phyloP scores from a whole-genome alignment of 1,284 basidiomycete species.

The Heterobasidion irregulare region DNA sequence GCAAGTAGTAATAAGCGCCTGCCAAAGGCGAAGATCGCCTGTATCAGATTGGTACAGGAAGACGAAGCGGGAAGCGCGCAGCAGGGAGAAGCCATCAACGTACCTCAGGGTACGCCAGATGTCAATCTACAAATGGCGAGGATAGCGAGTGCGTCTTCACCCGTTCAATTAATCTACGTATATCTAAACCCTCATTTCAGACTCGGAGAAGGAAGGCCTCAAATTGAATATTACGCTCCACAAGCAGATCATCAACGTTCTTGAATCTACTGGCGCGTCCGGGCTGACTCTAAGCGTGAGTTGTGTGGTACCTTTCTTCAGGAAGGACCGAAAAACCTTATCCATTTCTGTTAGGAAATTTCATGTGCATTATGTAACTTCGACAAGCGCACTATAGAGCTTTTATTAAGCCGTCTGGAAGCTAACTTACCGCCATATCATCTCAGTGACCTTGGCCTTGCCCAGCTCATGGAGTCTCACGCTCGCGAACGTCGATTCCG shows the following conservation, averaged over 20 bases:
- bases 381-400: conserved; percentile 71
- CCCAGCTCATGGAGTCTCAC: conserved; percentile 62
- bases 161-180: not conserved
- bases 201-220: conserved; percentile 22
- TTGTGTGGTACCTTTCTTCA: too few species aligned
- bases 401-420: conserved; percentile 62
- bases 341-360: conserved; percentile 44
- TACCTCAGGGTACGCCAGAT: not conserved
- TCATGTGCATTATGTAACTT: conserved; percentile 56
- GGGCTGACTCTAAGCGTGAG: conserved; percentile 68
- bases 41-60: conserved; percentile 46
- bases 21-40: conserved; percentile 41
- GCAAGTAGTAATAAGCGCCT: conserved; percentile 40
- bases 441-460: conserved; percentile 59
- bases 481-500: conserved; percentile 76
- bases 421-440: conserved; percentile 56
- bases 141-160: not conserved
- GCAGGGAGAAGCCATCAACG: conserved; percentile 18
- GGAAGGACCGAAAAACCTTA: too few species aligned
- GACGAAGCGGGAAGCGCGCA: conserved; percentile 26
- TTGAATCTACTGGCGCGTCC: conserved; percentile 53
- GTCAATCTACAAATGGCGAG: not conserved
- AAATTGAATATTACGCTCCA: conserved; percentile 62
- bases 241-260: conserved; percentile 63
- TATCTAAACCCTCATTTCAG: not conserved